Percentiles rank a stretch among this genome's conserved stretches.
phyloP scores from a whole-genome alignment of 352 stramenopile species.

The Pythium coloratum region DNA sequence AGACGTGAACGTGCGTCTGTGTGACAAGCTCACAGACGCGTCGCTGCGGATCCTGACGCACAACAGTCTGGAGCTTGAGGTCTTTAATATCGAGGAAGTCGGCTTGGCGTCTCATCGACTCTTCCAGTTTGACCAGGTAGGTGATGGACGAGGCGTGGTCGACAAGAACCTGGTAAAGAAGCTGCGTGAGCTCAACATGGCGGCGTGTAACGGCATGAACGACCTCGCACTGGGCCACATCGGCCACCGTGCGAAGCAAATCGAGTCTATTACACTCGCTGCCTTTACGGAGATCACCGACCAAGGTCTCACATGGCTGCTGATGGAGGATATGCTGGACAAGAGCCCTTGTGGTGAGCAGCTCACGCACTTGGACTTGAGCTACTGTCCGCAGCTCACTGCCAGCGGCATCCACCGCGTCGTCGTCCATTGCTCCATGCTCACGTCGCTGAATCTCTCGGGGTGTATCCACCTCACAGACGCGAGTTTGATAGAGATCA shows the following conservation, averaged over 20 bases:
- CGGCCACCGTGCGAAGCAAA: slow-evolving; percentile 46
- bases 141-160: slow-evolving; percentile 75
- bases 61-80: slow-evolving; percentile 80
- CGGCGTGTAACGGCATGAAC: slow-evolving; percentile 70
- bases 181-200: slow-evolving; percentile 60
- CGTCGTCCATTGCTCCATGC: slow-evolving; percentile 48
- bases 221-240: slow-evolving; percentile 77
- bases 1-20: slow-evolving; percentile 73
- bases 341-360: slow-evolving; percentile 39
- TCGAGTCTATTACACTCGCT: slow-evolving; percentile 57
- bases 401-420: slow-evolving; percentile 52
- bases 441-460: slow-evolving; percentile 82
- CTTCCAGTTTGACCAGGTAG: slow-evolving; percentile 85
- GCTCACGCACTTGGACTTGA: slow-evolving; percentile 71
- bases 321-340: slow-evolving; percentile 66
- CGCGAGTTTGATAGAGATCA: slow-evolving; percentile 63
- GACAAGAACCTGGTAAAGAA: slow-evolving; percentile 76
- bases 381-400: slow-evolving; percentile 76
- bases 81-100: slow-evolving; percentile 85
- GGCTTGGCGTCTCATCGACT: slow-evolving; percentile 57
- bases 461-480: slow-evolving; percentile 80
- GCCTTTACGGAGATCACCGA: slow-evolving; percentile 69
- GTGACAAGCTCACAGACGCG: slow-evolving; percentile 82
- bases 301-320: slow-evolving; percentile 52
- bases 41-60: slow-evolving; percentile 75